A percentile compares a stretch with the other conserved stretches of the same genome.
Evolutionary conservation across 202 grass and related monocot species (phyloP).

Genomic region (Schoenoplectus triqueter): DNA sequence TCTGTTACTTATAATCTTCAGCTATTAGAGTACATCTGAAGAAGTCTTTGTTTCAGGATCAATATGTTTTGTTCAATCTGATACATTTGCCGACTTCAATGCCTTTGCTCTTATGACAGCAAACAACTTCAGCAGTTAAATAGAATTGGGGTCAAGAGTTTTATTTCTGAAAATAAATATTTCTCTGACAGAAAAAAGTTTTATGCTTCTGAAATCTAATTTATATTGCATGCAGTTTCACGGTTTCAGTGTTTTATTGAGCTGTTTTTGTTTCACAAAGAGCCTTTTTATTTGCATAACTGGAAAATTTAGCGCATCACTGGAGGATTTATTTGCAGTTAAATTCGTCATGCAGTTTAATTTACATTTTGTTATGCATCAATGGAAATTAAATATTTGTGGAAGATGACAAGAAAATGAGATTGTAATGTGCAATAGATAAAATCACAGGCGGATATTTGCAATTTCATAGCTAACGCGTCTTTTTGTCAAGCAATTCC

Average conservation of each 20-base stretch:
- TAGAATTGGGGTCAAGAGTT: neutral
- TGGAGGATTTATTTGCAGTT: too few relatives aligned
- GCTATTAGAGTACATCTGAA: conserved; percentile 30
- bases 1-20: conserved; percentile 40
- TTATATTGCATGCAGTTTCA: neutral
- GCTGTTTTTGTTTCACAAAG: neutral
- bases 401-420: neutral
- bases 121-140: conserved; percentile 10
- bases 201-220: conserved; percentile 8
- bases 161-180: conserved; percentile 26
- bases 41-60: conserved; percentile 3
- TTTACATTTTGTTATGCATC: too few relatives aligned
- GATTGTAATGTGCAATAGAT: neutral
- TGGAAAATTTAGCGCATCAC: too few relatives aligned
- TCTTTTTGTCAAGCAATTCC: neutral
- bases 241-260: conserved; percentile 5
- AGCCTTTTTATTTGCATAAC: neutral
- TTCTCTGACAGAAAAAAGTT: neutral
- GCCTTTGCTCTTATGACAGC: conserved; percentile 17
- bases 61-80: conserved; percentile 24
- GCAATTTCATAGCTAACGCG: neutral
- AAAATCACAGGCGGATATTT: neutral
- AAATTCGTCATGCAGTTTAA: too few relatives aligned
- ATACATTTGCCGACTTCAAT: neutral
- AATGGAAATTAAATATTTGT: neutral